phyloP scores from a whole-genome alignment of 1,139 yeast species.

The Pneumocystis murina region DNA sequence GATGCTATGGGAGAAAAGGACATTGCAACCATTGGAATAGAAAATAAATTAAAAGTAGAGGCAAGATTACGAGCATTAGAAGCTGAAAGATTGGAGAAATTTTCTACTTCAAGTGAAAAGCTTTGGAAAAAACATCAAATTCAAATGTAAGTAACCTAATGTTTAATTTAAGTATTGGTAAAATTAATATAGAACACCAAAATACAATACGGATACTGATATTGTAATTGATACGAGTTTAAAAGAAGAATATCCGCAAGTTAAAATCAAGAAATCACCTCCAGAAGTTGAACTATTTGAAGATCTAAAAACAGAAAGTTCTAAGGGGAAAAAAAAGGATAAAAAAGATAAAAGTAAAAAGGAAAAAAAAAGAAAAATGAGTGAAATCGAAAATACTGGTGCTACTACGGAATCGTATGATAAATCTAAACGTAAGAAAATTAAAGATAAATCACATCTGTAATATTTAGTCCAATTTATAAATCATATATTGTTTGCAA shows the following conservation, averaged over 20 bases:
- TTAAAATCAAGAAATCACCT: not conserved
- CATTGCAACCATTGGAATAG: slow-evolving; percentile 83
- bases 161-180: not conserved
- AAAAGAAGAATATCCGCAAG: not conserved
- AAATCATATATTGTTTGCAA: not conserved
- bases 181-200: not conserved
- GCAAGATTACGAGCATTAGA: slow-evolving; percentile 86
- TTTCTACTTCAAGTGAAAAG: slow-evolving; percentile 12
- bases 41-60: slow-evolving; percentile 86
- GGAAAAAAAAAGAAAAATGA: not conserved
- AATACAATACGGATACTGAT: not conserved
- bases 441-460: not conserved
- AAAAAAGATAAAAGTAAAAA: not conserved
- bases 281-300: not conserved
- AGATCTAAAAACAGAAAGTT: not conserved
- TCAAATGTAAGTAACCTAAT: not conserved
- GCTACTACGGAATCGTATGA: not conserved
- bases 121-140: not conserved
- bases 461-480: not conserved
- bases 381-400: not conserved
- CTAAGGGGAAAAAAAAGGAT: not conserved
- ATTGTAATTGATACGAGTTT: not conserved
- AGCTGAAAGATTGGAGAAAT: slow-evolving; percentile 45
- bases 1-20: slow-evolving; percentile 97
- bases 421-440: slow-evolving; percentile 1